Evolutionary conservation across 2,329 filamentous ascomycete genomes (phyloP).

Genomic region (Apiospora pterosperma): DNA sequence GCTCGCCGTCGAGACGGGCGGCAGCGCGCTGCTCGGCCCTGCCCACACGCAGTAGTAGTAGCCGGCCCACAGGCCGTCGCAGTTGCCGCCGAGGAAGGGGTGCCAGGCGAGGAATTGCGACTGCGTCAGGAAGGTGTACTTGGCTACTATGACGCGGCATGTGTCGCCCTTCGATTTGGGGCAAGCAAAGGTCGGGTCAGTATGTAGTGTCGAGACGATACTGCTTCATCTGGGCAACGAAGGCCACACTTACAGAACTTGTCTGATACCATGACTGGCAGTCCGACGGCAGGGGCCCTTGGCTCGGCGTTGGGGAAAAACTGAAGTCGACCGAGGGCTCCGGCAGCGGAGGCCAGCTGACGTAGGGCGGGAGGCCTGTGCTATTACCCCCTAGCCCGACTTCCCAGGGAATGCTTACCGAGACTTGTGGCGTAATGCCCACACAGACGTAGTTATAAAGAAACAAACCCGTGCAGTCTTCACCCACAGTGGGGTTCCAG

Average conservation of each 20-base stretch:
- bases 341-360: too few relatives aligned
- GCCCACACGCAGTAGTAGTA: slow-evolving; percentile 19
- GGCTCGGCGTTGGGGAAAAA: too few relatives aligned
- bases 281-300: too few relatives aligned
- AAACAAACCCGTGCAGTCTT: slow-evolving; percentile 14
- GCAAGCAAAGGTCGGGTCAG: too few relatives aligned
- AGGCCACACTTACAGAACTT: too few relatives aligned
- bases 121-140: slow-evolving; percentile 11
- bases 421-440: slow-evolving; percentile 7
- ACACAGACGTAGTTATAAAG: slow-evolving; percentile 12
- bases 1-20: slow-evolving; percentile 11
- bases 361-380: not conserved
- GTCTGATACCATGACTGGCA: too few relatives aligned
- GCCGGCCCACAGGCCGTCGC: slow-evolving; percentile 18
- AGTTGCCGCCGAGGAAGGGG: slow-evolving; percentile 18
- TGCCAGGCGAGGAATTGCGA: slow-evolving; percentile 26
- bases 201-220: slow-evolving; percentile 1
- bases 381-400: not conserved
- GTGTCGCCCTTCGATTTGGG: slow-evolving; percentile 10
- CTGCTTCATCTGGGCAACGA: too few relatives aligned
- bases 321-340: too few relatives aligned
- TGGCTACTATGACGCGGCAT: slow-evolving; percentile 9
- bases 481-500: slow-evolving; percentile 10
- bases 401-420: not conserved
- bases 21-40: slow-evolving; percentile 10